Base-by-base conservation (phyloP, 129 eudicot species). In the Arctium minus region DNA sequence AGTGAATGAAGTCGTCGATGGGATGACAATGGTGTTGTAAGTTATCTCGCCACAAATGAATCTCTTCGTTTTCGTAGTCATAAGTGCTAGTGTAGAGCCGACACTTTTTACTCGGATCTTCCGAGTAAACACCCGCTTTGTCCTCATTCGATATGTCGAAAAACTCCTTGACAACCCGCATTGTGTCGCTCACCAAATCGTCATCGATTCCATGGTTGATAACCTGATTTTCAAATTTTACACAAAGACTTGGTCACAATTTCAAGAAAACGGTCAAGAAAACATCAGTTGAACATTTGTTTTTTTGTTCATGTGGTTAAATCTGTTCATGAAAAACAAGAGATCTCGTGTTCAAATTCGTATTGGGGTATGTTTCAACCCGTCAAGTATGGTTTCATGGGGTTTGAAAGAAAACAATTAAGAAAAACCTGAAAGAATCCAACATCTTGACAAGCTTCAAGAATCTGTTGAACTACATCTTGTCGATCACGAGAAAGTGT, bases 361-460 rank as follows among this genome's bases (percentile, higher is more conserved):
- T 2, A 60, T 6, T 1, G n/a, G 68, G 68, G 29, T n/a, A 29
- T 60, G 68, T 60, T 60, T 17, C 8, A 60, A 60, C 68, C 29
- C 29, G 29, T 60, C 29, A n/a, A 1, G 29, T 60, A 17, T 60
- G 68, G 68, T 60, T 60, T 60, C 29, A n/a, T 60, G 29, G 2
- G 8, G 29, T 60, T 60, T 60, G 27, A 60, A 4, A 5, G 29
- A 17, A 60, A 60, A 60, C 4, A 35, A 1, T 36, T 37, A 6
- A 8, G 4, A 6, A 35, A 48, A 62, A 90, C 97, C 97, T 90
- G 97, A 73, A 92, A 92, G 78, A 92, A 74, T 38, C 94, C 94
- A 37, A 70, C 87, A 18, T 85, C 85, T 88, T 92, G 91, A 75
- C 79, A 76, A 36, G 97, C 97, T 56, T 79, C 32, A 30, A 88